Base-by-base conservation (phyloP, 2,329 filamentous ascomycete genomes). In the Paecilomyces sp. region DNA sequence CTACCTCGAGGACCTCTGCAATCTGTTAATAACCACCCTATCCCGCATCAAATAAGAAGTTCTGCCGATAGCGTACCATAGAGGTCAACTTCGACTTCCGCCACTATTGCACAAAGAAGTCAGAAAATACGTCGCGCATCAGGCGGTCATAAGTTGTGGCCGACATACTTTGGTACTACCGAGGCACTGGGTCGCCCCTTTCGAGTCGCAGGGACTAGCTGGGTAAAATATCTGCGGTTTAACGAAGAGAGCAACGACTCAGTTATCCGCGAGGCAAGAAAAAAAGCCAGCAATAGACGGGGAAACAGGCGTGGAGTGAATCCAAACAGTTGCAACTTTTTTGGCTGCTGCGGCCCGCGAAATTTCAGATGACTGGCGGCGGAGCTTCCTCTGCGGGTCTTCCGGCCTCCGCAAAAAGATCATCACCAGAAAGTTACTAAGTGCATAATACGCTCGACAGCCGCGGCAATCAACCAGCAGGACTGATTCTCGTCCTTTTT, bases 1-100 rank as follows among this genome's bases (percentile, higher is more conserved):
- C 80, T 68, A 97, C 84, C 61, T 86, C 89, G 63, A 97, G 86
- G 68, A 96, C 82, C 79, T 88, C 92, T 96, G 71, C 59, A 63
- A 58, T n/a, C 50, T 58, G 61, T 78, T 62, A 78, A 72, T 60
- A 51, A 59, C 33, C 25, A 30, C 3, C 6, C 6, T 22, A 51
- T 22, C 18, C 57, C 22, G 3, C 41, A 22, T 25, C 24, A 13
- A 53, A 30, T 3, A 15, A 30, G 13, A 2, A 15, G 51, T 24
- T 13, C 9, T 50, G 24, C 57, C 31, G 33, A 52, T 51, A 41
- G 65, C 77, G 67, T 76, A 86, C 85, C 82, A 66, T 88, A 88
- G 73, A 88, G 84, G 75, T 88, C 84, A 60, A 83, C 72, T 64
- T 79, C 76, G 31, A 62, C 66, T 54, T 62, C 55, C 60, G 69